Evolutionary conservation across 2,329 filamentous ascomycete species (phyloP).

Genomic region (Pseudogymnoascus sp.): DNA sequence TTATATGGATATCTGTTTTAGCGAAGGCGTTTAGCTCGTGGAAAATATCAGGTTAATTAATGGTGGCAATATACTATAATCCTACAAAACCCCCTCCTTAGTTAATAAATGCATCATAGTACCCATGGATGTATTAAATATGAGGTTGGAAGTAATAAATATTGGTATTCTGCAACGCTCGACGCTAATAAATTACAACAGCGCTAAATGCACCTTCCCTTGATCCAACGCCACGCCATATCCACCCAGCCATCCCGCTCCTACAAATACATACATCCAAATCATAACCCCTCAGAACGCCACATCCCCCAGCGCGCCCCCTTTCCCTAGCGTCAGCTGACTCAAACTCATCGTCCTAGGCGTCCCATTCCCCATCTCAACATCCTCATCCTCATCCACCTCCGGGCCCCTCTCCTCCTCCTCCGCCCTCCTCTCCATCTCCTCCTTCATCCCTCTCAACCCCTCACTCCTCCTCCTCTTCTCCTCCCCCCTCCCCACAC

Average conservation of each 20-base stretch:
- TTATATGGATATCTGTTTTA: not conserved
- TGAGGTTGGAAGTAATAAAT: not conserved
- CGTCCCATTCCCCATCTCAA: conserved; percentile 40
- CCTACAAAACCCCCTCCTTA: not conserved
- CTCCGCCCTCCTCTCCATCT: conserved; percentile 14
- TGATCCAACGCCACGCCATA: not conserved
- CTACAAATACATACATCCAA: not conserved
- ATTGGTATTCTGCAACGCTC: not conserved
- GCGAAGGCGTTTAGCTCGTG: not conserved
- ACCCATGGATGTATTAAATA: not conserved
- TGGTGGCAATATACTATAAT: not conserved
- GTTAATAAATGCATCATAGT: not conserved
- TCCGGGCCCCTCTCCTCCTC: not conserved
- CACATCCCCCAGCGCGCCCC: not conserved
- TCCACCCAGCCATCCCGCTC: not conserved
- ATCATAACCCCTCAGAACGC: not conserved
- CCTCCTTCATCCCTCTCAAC: conserved; percentile 33
- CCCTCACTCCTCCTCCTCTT: conserved; percentile 37
- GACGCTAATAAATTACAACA: not conserved
- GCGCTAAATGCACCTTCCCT: not conserved
- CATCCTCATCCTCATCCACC: not conserved
- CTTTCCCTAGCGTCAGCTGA: conserved; percentile 43
- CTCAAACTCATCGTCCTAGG: conserved; percentile 57
- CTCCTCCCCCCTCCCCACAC: conserved; percentile 43
- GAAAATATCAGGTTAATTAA: not conserved